phyloP scores from a whole-genome alignment of 2,329 filamentous ascomycete genomes.

The Penicillium verrucosum region DNA sequence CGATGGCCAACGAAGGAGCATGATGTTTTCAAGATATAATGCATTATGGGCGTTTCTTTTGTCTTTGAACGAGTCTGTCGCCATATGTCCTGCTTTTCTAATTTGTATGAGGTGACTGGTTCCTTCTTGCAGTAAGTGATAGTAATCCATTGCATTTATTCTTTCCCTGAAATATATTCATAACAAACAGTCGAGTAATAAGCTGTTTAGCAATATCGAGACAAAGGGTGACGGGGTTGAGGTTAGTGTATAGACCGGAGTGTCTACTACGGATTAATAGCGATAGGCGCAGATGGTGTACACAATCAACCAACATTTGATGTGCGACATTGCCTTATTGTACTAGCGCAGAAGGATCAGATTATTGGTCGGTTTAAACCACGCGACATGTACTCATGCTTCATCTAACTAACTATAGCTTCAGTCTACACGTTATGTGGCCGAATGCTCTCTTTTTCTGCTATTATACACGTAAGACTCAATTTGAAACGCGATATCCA shows the following conservation, averaged over 20 bases:
- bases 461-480: too few species aligned
- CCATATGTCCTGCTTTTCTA: neutral
- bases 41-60: conserved; percentile 1
- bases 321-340: too few species aligned
- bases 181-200: neutral
- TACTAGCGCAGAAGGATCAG: too few species aligned
- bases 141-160: neutral
- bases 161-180: neutral
- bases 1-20: neutral
- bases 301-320: too few species aligned
- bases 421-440: too few species aligned
- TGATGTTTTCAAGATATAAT: neutral
- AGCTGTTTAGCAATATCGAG: neutral
- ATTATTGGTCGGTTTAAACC: too few species aligned
- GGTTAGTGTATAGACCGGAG: neutral
- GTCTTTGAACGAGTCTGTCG: neutral
- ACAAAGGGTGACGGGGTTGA: neutral
- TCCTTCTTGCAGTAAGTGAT: neutral
- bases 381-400: too few species aligned
- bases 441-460: too few species aligned
- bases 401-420: too few species aligned
- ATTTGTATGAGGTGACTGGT: neutral
- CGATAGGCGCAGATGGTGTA: too few species aligned
- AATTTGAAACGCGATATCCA: too few species aligned
- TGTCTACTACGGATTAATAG: conserved; percentile 4